Evolutionary conservation across 257 asterid species (phyloP).

Genomic region (Anisodus acutangulus): DNA sequence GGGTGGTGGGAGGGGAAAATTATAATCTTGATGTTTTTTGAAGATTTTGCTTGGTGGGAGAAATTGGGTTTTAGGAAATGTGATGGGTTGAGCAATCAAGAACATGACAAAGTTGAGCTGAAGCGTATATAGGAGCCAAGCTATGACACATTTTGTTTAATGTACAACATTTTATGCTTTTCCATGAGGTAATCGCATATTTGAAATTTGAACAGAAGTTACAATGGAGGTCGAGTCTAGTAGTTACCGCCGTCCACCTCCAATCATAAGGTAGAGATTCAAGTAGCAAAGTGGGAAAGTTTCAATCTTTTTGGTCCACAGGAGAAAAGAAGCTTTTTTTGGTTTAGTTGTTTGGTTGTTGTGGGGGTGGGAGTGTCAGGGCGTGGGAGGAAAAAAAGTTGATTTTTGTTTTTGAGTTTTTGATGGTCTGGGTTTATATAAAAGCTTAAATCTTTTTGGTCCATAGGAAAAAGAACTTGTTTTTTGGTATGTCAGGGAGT

Average conservation of each 20-base stretch:
- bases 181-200: not conserved
- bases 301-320: not conserved
- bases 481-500: not conserved
- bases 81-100: not conserved
- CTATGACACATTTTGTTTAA: not conserved
- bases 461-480: not conserved
- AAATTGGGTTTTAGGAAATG: not conserved
- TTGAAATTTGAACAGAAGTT: not conserved
- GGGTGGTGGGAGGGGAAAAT: not conserved
- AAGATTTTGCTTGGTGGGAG: not conserved
- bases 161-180: not conserved
- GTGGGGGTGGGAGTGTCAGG: not conserved
- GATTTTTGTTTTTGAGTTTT: slow-evolving; percentile 6
- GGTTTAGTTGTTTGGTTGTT: not conserved
- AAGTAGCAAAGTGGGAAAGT: too few relatives aligned
- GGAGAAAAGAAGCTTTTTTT: not conserved
- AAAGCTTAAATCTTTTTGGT: not conserved
- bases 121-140: not conserved
- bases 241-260: not conserved
- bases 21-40: not conserved
- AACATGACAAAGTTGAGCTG: not conserved
- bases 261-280: not conserved
- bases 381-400: too few relatives aligned
- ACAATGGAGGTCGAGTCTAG: too few relatives aligned
- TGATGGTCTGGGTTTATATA: not conserved